These are phyloP conservation scores for Diaporthe sp. DNA, from an alignment of 2,329 filamentous ascomycete genomes.

Conservation along the genomic window DNA sequence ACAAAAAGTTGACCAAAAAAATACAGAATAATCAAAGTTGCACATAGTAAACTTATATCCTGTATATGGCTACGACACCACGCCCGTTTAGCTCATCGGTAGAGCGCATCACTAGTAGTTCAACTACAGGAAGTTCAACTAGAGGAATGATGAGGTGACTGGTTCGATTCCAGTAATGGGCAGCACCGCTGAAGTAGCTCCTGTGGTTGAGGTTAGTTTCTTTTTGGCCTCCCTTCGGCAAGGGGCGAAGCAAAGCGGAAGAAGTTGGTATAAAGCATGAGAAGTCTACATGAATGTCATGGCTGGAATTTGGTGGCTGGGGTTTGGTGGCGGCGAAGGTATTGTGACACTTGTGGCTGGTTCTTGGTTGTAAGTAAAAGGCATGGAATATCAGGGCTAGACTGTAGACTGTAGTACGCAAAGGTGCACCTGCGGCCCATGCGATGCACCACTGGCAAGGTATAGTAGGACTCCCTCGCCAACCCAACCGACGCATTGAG, in stretches of 20 bases:
- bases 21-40: no score
- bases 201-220: no score
- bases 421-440: neutral
- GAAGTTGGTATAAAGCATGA: no score
- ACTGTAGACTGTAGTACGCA: neutral
- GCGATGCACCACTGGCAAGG: neutral
- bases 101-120: constrained; percentile 24
- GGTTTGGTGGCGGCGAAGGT: neutral
- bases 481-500: no score
- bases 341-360: neutral
- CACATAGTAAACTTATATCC: no score
- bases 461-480: neutral
- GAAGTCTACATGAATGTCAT: neutral
- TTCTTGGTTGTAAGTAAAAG: neutral
- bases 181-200: no score
- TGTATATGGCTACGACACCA: neutral
- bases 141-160: neutral
- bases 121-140: no score
- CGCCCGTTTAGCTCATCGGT: constrained; percentile 21
- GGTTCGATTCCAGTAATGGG: constrained; percentile 24
- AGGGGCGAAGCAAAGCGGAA: neutral
- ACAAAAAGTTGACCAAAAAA: no score
- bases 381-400: neutral
- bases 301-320: neutral
- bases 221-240: neutral